Base-by-base conservation (phyloP, 345 rosid species). In the Punica granatum region DNA sequence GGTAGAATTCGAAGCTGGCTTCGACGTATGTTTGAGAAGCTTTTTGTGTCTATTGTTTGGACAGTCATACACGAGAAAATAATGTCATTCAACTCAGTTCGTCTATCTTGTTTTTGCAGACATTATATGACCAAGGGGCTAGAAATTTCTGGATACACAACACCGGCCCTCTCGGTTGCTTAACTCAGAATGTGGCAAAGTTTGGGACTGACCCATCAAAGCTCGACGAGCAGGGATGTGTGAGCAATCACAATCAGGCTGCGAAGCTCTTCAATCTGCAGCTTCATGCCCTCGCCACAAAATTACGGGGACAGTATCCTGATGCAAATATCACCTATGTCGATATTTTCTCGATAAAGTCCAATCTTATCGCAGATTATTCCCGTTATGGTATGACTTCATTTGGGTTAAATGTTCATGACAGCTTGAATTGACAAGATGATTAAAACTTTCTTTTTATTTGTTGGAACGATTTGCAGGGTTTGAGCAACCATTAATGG, bases 161-260 rank as follows among this genome's bases (percentile, higher is more conserved):
- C 76, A 89, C 99, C 1, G 95, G 93, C 63, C 99, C 97, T 59
- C 88, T 94, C 2, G 99, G 99, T 72, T 94, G 99, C 84, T 78
- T 94, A 69, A 28, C 97, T 69, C 96, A 91, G 75, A 94, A 94
- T 69, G 83, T 94, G 43, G 97, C 84, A 0, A 91, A 83, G 71
- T 94, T 94, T 9, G 99, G 97, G 59, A 81, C 81, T 19, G 93
- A 94, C 81, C 76, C 84, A 67, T 79, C 92, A 32, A 91, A 83
- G 73, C 97, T 94, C 60, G 99, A 91, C 69, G 93, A 86, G 66
- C 72, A 72, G 18, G 99, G 99, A 41, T 94, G 99, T 32, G 85
- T 89, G 19, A 81, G 79, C 56, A 78, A 74, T 16, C 99, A 94
- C 67, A 94, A 88, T 75, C 88, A 91, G 83, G 99, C 92, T 46